A percentile compares a stretch with the other conserved stretches of the same genome.
Conservation (phyloP, 2,329 filamentous ascomycete genomes). For the Aspergillus proliferans region DNA sequence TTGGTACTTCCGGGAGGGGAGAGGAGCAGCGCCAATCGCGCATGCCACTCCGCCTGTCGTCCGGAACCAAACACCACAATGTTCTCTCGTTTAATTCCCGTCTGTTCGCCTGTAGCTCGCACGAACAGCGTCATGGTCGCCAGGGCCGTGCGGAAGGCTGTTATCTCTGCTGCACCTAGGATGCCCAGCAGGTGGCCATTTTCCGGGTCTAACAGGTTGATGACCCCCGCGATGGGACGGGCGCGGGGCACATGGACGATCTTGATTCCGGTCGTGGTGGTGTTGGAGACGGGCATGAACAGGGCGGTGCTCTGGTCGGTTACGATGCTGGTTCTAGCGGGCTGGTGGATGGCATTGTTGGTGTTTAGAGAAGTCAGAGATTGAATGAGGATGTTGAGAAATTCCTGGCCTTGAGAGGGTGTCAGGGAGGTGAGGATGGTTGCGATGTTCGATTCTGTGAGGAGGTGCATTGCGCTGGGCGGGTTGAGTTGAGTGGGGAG, state of each 20-base stretch:
- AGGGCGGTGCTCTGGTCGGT: slow-evolving; percentile 52
- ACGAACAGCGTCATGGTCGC: slow-evolving; percentile 61
- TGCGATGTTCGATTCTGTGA: slow-evolving; percentile 28
- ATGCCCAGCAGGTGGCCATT: slow-evolving; percentile 58
- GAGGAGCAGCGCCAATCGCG: slow-evolving; percentile 46
- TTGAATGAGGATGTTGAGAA: slow-evolving; percentile 32
- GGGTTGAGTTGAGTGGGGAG: background rate
- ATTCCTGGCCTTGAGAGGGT: slow-evolving; percentile 25
- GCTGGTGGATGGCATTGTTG: slow-evolving; percentile 36
- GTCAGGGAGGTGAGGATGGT: slow-evolving; percentile 28
- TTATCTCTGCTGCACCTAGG: slow-evolving; percentile 66
- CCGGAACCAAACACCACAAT: slow-evolving; percentile 46
- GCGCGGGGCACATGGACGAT: slow-evolving; percentile 53
- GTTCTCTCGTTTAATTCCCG: slow-evolving; percentile 20
- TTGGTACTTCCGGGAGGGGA: slow-evolving; percentile 37
- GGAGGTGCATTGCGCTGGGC: slow-evolving; percentile 25
- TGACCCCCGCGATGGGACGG: slow-evolving; percentile 53
- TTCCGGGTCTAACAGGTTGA: slow-evolving; percentile 61
- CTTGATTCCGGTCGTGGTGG: slow-evolving; percentile 62
- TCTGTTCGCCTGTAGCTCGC: slow-evolving; percentile 25
- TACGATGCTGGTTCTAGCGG: slow-evolving; percentile 35
- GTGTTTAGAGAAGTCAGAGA: slow-evolving; percentile 21
- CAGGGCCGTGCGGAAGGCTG: slow-evolving; percentile 73
- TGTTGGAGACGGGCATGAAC: slow-evolving; percentile 67
- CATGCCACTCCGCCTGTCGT: slow-evolving; percentile 47